Base-by-base conservation (phyloP, 495 filamentous ascomycete genomes). In the Lentithecium fluviatile region DNA sequence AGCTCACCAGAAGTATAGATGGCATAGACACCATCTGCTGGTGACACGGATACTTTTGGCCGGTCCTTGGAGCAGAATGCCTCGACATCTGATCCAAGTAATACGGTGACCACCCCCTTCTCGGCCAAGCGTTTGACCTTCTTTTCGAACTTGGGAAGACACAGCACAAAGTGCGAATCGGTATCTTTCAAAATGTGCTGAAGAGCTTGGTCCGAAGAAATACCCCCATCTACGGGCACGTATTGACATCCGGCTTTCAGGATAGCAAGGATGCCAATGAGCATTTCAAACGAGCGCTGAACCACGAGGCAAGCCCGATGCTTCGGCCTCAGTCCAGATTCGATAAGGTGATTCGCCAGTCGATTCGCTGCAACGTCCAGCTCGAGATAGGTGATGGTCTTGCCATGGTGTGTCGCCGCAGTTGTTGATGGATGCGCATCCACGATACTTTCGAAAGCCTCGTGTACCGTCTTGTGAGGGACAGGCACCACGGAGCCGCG, bases 231-330 rank as follows among this genome's bases (percentile, higher is more conserved):
- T 7, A 62, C 34, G 17, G 59, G 59, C 17, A 56, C 52, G 25
- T 62, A 62, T 43, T 62, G 59, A 32, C 59, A 62, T 21, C 59
- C 59, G 7, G 59, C 59, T 20, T 62, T 62, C 42, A 62, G 23
- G 10, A 56, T 29, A 1, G 59, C 59, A 23, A 62, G 25, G 19
- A 62, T 62, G n/a, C 59, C 59, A 11, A 62, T 51, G 4, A 62
- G 36, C 59, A 62, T 62, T 24, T 62, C 59, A 10, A 62, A 32
- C 1, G 59, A 62, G 6, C 59, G 59, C 24, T 62, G 59, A 11
- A 62, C 59, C 1, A 62, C 52, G 29, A 62, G 59, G 29, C 59
- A 62, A 50, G 56, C 59, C 20, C 59, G 40, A 43, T 62, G 59
- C 23, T 42, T 55, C 1, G 59, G 59, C 29, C 13, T 21, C 15